These are phyloP conservation scores for Seiridium cupressi DNA, from an alignment of 2,329 filamentous ascomycete genomes.

Conservation along the genomic window DNA sequence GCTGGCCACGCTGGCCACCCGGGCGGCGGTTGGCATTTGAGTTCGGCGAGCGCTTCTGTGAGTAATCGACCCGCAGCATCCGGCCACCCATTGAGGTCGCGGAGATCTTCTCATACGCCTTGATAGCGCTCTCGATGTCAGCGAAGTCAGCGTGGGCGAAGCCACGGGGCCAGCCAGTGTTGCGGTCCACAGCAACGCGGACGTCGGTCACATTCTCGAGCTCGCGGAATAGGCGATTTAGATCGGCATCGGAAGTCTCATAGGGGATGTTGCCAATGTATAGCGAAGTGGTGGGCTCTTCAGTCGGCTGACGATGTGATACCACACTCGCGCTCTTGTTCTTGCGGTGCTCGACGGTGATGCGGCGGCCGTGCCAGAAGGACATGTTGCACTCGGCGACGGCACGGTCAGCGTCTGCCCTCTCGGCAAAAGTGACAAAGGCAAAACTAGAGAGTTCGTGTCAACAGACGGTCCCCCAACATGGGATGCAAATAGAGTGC, in stretches of 20 bases:
- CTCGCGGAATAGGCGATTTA: constrained; percentile 73
- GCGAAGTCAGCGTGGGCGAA: constrained; percentile 83
- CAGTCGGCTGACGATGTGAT: background rate
- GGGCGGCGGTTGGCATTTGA: background rate
- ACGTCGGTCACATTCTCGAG: constrained; percentile 72
- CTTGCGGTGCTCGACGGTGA: constrained; percentile 20
- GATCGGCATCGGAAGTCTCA: constrained; percentile 79
- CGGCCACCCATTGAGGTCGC: constrained; percentile 64
- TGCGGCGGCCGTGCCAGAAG: constrained; percentile 33
- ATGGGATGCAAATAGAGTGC: too few species aligned
- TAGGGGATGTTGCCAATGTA: constrained; percentile 87
- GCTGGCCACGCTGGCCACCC: background rate
- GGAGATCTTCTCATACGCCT: constrained; percentile 55
- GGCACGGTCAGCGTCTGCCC: constrained; percentile 18
- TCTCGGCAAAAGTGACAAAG: constrained; percentile 21
- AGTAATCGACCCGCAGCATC: constrained; percentile 64
- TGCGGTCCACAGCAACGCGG: constrained; percentile 77
- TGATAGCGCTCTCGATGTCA: constrained; percentile 62
- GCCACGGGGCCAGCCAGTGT: constrained; percentile 76
- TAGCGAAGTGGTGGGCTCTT: constrained; percentile 60
- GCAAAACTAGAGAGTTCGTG: constrained; percentile 20
- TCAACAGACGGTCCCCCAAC: background rate
- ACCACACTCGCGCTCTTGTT: background rate
- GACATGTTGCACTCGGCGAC: constrained; percentile 23
- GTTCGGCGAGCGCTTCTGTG: constrained; percentile 19